Base-by-base conservation (phyloP, 768 basidiomycete species). In the Suillus paluster region DNA sequence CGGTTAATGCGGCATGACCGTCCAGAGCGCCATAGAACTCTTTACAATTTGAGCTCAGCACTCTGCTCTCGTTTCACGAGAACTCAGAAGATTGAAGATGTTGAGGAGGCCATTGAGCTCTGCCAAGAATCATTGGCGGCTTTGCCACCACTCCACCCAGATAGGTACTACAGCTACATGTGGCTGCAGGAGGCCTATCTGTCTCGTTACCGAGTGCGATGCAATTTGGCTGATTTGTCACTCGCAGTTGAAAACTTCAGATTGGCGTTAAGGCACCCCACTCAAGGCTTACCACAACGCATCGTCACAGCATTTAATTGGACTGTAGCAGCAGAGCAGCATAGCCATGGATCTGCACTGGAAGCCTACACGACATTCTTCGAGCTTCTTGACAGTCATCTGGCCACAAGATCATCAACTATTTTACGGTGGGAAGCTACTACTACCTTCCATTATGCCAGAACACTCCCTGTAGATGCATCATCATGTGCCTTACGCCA, bases 301-400 rank as follows among this genome's bases (percentile, higher is more conserved):
- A 45, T 42, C 7, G 8, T 10, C 2, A 0, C 0, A 3, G 44
- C 21, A 3, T 0, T 2, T 5, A 1, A 23, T 0, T 45, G 44
- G 21, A 12, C n/a, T 4, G n/a, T n/a, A n/a, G n/a, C 0, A n/a
- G 19, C 41, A 0, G 41, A 30, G 6, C 30, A 30, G 6, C n/a
- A n/a, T n/a, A n/a, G n/a, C n/a, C 30, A 30, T 6, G 30, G 6
- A 42, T 42, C 41, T 42, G 41, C 41, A 1, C 41, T 42, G 17
- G 41, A 42, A n/a, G 41, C 41, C 19, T 42, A 42, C 8, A 6
- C 7, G 9, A n/a, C 19, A 19, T 42, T 1, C 19, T 42, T 42
- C 7, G 19, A 42, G 17, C 19, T 42, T 19, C 9, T 19, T 6
- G 19, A 42, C 8, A 8, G 3, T 19, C 41, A 42, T 17, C 7